These are phyloP conservation scores for Corylus avellana DNA, from an alignment of 306 rosid genomes.

Conservation along the genomic window DNA sequence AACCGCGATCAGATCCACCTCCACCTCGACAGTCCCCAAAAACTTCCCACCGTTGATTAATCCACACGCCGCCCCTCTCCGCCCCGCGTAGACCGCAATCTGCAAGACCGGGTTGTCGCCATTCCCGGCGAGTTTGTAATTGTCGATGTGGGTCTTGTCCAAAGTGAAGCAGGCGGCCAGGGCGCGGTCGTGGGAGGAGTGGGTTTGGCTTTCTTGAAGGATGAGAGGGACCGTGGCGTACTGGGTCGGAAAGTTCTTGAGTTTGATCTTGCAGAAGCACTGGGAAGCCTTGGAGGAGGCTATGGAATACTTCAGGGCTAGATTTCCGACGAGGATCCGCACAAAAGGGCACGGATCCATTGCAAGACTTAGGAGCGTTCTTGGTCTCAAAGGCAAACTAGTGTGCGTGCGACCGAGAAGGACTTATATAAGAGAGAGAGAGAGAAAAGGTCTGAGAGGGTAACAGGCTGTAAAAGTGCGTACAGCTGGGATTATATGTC, in stretches of 20 bases:
- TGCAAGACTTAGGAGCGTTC: not conserved
- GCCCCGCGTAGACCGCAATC: constrained; percentile 62
- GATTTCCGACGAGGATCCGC: constrained; percentile 56
- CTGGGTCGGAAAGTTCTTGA: constrained; percentile 56
- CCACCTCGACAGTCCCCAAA: constrained; percentile 51
- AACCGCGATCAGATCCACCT: constrained; percentile 46
- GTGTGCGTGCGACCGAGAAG: not conserved
- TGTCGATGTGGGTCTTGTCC: constrained; percentile 56
- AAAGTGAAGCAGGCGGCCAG: constrained; percentile 70
- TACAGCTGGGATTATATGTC: too few relatives aligned
- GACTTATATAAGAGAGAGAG: not conserved
- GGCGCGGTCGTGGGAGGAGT: constrained; percentile 31
- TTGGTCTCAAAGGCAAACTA: not conserved
- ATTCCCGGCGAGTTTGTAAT: constrained; percentile 28
- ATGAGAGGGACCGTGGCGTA: constrained; percentile 59
- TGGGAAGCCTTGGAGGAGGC: constrained; percentile 66
- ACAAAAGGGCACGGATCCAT: constrained; percentile 89
- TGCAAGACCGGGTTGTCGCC: constrained; percentile 40
- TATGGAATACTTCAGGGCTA: constrained; percentile 72
- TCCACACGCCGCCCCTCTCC: constrained; percentile 65
- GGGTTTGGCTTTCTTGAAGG: constrained; percentile 36
- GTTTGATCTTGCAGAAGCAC: constrained; percentile 70
- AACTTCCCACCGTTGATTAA: constrained; percentile 50
- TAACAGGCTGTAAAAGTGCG: too few relatives aligned
- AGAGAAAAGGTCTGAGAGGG: too few relatives aligned